Conservation (phyloP, 2,329 filamentous ascomycete genomes). For the Pseudogymnoascus sp. region DNA sequence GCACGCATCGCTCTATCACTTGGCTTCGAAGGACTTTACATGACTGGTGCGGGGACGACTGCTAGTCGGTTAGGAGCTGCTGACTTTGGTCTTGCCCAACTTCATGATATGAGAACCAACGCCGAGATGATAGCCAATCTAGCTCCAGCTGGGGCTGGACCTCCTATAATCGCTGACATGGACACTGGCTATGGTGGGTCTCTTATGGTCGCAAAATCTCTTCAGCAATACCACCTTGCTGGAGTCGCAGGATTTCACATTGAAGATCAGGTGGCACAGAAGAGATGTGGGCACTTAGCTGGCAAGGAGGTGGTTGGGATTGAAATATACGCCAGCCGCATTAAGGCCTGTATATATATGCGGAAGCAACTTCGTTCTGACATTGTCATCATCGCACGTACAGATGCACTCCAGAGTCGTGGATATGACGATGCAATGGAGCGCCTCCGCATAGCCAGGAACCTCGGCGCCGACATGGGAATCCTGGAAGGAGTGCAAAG, state of each 20-base stretch:
- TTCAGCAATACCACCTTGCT: conserved; percentile 41
- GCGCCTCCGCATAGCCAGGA: conserved; percentile 42
- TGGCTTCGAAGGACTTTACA: conserved; percentile 60
- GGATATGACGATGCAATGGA: conserved; percentile 49
- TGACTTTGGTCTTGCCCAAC: conserved; percentile 41
- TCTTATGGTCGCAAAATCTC: conserved; percentile 45
- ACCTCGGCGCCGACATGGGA: conserved; percentile 49
- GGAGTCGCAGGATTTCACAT: conserved; percentile 54
- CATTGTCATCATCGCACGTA: conserved; percentile 57
- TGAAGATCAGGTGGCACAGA: conserved; percentile 55
- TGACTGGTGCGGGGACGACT: conserved; percentile 48
- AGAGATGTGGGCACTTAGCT: conserved; percentile 56
- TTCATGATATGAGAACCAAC: conserved; percentile 44
- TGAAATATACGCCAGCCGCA: conserved; percentile 46
- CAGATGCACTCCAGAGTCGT: conserved; percentile 48
- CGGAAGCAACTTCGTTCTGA: conserved; percentile 42
- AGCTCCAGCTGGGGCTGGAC: conserved; percentile 37
- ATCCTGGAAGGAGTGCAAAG: conserved; percentile 52
- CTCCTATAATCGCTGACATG: conserved; percentile 42
- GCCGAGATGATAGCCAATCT: conserved; percentile 46
- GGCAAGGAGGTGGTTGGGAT: conserved; percentile 51
- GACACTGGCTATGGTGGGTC: conserved; percentile 47
- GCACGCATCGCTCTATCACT: conserved; percentile 53
- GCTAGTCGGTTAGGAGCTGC: conserved; percentile 40
- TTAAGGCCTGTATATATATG: conserved; percentile 46